A percentile compares a stretch with the other conserved stretches of the same genome.
phyloP scores from a whole-genome alignment of 2,329 filamentous ascomycete species.

The Huntiella abstrusa region DNA sequence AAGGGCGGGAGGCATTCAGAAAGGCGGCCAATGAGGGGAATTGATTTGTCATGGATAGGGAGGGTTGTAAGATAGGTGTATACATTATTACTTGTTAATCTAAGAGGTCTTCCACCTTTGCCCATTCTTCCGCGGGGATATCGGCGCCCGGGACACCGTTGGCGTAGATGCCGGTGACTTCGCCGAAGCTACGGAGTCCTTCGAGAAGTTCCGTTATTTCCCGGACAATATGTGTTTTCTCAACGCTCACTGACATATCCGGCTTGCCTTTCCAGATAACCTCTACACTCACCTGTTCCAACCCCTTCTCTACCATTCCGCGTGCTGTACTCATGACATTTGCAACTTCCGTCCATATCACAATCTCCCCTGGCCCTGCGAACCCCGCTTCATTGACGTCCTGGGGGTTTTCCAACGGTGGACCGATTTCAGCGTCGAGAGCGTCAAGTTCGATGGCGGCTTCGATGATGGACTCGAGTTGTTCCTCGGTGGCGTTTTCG shows the following conservation, averaged over 20 bases:
- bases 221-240: constrained; percentile 32
- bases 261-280: constrained; percentile 64
- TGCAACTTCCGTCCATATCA: constrained; percentile 11
- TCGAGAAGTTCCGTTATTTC: constrained; percentile 39
- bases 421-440: constrained; percentile 10
- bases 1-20: constrained; percentile 32
- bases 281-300: constrained; percentile 49
- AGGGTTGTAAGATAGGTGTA: constrained; percentile 11
- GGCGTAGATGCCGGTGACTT: constrained; percentile 56
- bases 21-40: constrained; percentile 14
- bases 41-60: not conserved
- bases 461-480: constrained; percentile 10
- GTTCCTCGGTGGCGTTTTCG: not conserved
- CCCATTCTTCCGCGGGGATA: constrained; percentile 29
- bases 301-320: constrained; percentile 19
- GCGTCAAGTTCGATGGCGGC: constrained; percentile 8
- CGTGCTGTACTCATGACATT: constrained; percentile 8
- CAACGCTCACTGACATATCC: constrained; percentile 47
- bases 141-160: constrained; percentile 33
- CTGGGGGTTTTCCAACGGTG: not conserved
- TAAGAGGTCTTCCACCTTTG: constrained; percentile 20
- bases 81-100: not conserved
- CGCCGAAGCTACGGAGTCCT: constrained; percentile 39
- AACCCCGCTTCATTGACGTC: not conserved
- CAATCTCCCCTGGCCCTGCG: constrained; percentile 6